Base-by-base conservation (phyloP, 495 filamentous ascomycete genomes). In the Aspergillus coremiiformis region DNA sequence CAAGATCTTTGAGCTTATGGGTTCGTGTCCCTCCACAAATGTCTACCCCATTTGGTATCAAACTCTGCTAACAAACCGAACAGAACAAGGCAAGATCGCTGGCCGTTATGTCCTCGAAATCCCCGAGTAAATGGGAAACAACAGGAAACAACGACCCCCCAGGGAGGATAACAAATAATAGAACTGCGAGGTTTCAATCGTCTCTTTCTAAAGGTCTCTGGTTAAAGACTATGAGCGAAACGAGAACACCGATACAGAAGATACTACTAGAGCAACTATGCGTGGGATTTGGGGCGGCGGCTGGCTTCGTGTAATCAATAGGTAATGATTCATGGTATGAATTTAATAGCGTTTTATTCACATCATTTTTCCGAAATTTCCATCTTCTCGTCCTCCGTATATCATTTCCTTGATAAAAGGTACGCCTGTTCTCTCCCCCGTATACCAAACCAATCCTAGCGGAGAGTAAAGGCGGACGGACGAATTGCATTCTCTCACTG, bases 41-140 rank as follows among this genome's bases (percentile, higher is more conserved):
- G 1, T n/a, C 17, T 33, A 7, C 20, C n/a, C n/a, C n/a, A n/a
- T n/a, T n/a, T n/a, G n/a, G n/a, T n/a, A n/a, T n/a, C n/a, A 17
- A n/a, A 21, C 35, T 20, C 46, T 48, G 9, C 52, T 52, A 35
- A 53, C 20, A 15, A 35, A 32, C 20, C 10, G 48, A 21, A 46
- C 55, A 77, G 70, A 82, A 52, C 75, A 82, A 65, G 81, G 80
- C 52, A 84, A 87, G 73, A 91, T 97, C 68, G 86, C 85, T 1
- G 91, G 91, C 12, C 78, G 92, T 44, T 94, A 94, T 61, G 90
- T 97, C 19, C 78, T 96, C 15, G 86, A 97, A 51, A 75, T 80
- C 0, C 77, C 75, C 1, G 73, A 82, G 60, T 83, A 66, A 54
- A 39, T 10, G 15, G 10, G 8, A 5, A 17, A 19, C 7, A 22